These are phyloP conservation scores for Pseudozyma hubeiensis DNA, from an alignment of 1,284 basidiomycete species.

Conservation along the genomic window DNA sequence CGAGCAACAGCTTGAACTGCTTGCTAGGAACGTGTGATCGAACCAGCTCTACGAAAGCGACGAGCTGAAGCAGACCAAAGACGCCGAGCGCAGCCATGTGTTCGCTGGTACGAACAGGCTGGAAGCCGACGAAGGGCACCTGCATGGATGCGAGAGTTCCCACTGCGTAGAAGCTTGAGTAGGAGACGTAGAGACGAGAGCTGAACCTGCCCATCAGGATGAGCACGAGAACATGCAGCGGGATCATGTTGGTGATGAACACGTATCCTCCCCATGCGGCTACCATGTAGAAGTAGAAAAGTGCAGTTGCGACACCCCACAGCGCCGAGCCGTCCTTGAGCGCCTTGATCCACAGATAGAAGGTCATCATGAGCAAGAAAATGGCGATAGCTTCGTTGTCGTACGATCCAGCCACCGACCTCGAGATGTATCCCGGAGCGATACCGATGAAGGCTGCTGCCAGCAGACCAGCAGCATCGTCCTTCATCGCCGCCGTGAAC, in stretches of 20 bases:
- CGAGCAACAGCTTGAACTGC: slow-evolving; percentile 84
- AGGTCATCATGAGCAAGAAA: slow-evolving; percentile 99
- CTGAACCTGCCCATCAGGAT: slow-evolving; percentile 97
- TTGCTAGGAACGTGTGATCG: slow-evolving; percentile 89
- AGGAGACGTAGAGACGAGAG: slow-evolving; percentile 90
- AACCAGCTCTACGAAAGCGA: slow-evolving; percentile 91
- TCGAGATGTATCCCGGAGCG: slow-evolving; percentile 94
- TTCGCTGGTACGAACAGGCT: slow-evolving; percentile 96
- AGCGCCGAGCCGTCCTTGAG: slow-evolving; percentile 92
- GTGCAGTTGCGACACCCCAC: slow-evolving; percentile 87
- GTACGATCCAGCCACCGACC: slow-evolving; percentile 98
- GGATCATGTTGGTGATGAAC: slow-evolving; percentile 99
- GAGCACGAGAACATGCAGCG: slow-evolving; percentile 90
- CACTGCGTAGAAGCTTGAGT: slow-evolving; percentile 97
- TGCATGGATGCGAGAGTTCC: slow-evolving; percentile 98
- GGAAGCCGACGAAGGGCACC: slow-evolving; percentile 99
- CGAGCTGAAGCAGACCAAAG: slow-evolving; percentile 95
- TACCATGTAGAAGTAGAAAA: slow-evolving; percentile 99
- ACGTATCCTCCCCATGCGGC: slow-evolving; percentile 99
- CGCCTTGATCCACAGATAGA: slow-evolving; percentile 97
- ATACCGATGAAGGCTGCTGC: slow-evolving; percentile 99
- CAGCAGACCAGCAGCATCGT: slow-evolving; percentile 80
- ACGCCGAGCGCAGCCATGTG: slow-evolving; percentile 98
- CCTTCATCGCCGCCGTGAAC: slow-evolving; percentile 72
- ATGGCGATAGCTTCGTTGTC: slow-evolving; percentile 99